phyloP scores from a whole-genome alignment of 208 protist species.

The Acanthamoeba healyi region DNA sequence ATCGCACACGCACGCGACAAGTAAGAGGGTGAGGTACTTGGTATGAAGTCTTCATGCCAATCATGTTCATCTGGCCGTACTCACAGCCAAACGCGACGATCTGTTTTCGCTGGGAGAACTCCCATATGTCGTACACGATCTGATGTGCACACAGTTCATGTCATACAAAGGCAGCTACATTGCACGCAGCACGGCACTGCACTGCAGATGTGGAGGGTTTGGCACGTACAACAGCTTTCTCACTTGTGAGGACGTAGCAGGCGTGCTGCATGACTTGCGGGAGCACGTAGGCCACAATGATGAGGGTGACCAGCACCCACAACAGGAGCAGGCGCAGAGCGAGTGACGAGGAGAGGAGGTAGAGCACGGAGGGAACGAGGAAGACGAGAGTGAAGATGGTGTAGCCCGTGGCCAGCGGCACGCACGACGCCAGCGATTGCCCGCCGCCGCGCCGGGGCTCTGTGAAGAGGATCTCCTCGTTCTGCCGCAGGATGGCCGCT shows the following conservation, averaged over 20 bases:
- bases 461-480: constrained; percentile 55
- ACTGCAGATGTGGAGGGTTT: no score
- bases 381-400: not conserved
- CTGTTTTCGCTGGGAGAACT: not conserved
- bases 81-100: constrained; percentile 28
- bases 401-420: constrained; percentile 25
- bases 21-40: not conserved
- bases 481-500: not conserved
- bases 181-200: no score
- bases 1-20: not conserved
- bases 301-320: constrained; percentile 16
- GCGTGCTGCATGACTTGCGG: not conserved
- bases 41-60: constrained; percentile 58
- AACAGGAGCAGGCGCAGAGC: constrained; percentile 39
- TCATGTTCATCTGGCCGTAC: constrained; percentile 74
- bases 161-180: no score
- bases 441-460: not conserved
- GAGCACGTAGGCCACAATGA: not conserved
- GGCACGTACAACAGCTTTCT: constrained; percentile 33
- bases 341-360: constrained; percentile 10
- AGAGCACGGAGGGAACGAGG: constrained; percentile 45
- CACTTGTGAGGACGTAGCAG: constrained; percentile 63
- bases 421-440: not conserved
- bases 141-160: no score
- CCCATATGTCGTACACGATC: constrained; percentile 56